Percentiles rank a stretch among this genome's conserved stretches.
These are phyloP conservation scores for Rhododendron molle DNA, from an alignment of 148 eudicot genomes.

Conservation along the genomic window DNA sequence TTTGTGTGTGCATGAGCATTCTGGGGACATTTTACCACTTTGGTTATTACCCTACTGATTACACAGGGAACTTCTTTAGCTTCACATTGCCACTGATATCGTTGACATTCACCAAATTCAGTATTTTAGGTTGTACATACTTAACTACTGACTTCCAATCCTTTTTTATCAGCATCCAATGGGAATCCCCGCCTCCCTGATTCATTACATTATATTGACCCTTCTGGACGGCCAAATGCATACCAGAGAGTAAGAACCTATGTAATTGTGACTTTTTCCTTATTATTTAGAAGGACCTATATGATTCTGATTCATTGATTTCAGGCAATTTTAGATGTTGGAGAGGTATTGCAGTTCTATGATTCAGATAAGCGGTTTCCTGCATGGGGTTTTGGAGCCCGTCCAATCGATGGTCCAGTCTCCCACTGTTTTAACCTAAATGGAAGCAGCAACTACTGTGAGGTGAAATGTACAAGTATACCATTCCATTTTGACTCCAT, in stretches of 20 bases:
- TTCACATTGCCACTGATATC: neutral
- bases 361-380: conserved; percentile 91
- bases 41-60: neutral
- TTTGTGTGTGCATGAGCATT: neutral
- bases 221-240: conserved; percentile 97
- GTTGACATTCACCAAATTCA: neutral
- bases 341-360: conserved; percentile 90
- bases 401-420: conserved; percentile 97
- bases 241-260: conserved; percentile 77
- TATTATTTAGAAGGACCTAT: neutral
- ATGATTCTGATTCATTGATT: conserved; percentile 17
- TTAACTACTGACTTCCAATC: conserved; percentile 3
- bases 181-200: conserved; percentile 99
- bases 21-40: neutral
- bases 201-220: conserved; percentile 96
- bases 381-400: conserved; percentile 99
- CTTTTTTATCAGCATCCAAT: conserved; percentile 81
- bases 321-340: conserved; percentile 88
- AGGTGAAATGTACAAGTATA: conserved; percentile 40
- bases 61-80: neutral
- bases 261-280: conserved; percentile 9
- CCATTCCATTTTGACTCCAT: neutral
- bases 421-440: conserved; percentile 98
- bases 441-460: conserved; percentile 89
- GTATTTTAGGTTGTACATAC: neutral